phyloP scores from a whole-genome alignment of 2,329 filamentous ascomycete genomes.

The Colletotrichum sp. region DNA sequence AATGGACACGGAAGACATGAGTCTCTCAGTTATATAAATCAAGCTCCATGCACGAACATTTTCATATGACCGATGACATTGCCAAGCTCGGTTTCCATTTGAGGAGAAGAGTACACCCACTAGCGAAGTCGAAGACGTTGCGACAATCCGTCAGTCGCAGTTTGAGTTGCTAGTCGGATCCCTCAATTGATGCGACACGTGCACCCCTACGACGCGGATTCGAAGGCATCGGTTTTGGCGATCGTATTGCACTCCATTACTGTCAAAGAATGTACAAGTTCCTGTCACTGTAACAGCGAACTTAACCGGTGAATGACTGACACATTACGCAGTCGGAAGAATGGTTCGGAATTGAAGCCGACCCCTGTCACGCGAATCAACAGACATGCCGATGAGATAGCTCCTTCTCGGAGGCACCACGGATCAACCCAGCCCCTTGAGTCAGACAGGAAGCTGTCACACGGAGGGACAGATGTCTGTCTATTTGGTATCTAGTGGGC shows the following conservation, averaged over 20 bases:
- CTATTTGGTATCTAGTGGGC: no score
- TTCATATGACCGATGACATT: not conserved
- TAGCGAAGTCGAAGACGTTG: not conserved
- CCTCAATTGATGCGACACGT: rapidly evolving
- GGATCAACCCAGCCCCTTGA: rapidly evolving
- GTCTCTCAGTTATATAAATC: not conserved
- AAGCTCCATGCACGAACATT: rapidly evolving
- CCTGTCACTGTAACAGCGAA: not conserved
- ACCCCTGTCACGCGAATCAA: not conserved
- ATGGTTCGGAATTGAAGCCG: not conserved
- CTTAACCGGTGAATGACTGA: rapidly evolving
- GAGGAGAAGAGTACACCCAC: not conserved
- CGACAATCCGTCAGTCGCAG: no score
- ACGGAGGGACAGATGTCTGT: no score
- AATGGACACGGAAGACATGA: not conserved
- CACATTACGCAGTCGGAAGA: not conserved
- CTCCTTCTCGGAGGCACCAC: rapidly evolving
- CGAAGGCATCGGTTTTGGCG: not conserved
- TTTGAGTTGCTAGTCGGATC: not conserved
- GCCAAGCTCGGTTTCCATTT: not conserved
- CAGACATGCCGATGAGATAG: not conserved
- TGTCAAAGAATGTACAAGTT: not conserved
- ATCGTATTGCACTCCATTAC: not conserved
- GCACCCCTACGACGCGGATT: rapidly evolving
- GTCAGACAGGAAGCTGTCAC: rapidly evolving